phyloP scores from a whole-genome alignment of 2,329 filamentous ascomycete species.

The Dactylellina leptospora region DNA sequence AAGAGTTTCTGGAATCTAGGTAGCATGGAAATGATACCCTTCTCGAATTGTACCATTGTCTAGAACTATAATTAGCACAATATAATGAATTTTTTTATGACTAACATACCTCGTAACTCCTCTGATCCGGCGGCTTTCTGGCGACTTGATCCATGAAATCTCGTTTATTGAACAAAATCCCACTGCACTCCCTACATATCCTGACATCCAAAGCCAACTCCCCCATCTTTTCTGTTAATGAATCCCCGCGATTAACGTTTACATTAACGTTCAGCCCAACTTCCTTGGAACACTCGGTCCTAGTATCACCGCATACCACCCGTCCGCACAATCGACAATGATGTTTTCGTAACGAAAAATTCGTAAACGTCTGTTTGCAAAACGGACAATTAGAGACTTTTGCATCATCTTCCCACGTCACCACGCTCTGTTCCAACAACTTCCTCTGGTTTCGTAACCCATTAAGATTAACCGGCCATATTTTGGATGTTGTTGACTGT shows the following conservation, averaged over 20 bases:
- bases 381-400: conserved; percentile 84
- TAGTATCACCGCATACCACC: conserved; percentile 88
- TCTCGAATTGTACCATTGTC: conserved; percentile 85
- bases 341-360: conserved; percentile 90
- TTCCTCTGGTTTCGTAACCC: conserved; percentile 72
- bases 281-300: conserved; percentile 84
- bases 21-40: conserved; percentile 81
- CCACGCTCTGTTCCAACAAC: conserved; percentile 85
- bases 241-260: conserved; percentile 63
- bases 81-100: not conserved
- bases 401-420: conserved; percentile 93
- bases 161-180: conserved; percentile 74
- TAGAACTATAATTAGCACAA: conserved; percentile 57
- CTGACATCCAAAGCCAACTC: conserved; percentile 80
- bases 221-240: conserved; percentile 63
- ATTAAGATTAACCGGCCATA: conserved; percentile 62
- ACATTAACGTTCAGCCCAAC: conserved; percentile 79
- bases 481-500: conserved; percentile 53
- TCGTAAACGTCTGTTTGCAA: conserved; percentile 93
- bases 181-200: conserved; percentile 89
- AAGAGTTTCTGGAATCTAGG: conserved; percentile 85
- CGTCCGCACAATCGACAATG: conserved; percentile 93
- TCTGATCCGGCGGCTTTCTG: conserved; percentile 76
- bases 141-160: conserved; percentile 78
- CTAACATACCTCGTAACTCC: conserved; percentile 69